phyloP scores from a whole-genome alignment of 495 filamentous ascomycete genomes.

The Penicillium fimorum region DNA sequence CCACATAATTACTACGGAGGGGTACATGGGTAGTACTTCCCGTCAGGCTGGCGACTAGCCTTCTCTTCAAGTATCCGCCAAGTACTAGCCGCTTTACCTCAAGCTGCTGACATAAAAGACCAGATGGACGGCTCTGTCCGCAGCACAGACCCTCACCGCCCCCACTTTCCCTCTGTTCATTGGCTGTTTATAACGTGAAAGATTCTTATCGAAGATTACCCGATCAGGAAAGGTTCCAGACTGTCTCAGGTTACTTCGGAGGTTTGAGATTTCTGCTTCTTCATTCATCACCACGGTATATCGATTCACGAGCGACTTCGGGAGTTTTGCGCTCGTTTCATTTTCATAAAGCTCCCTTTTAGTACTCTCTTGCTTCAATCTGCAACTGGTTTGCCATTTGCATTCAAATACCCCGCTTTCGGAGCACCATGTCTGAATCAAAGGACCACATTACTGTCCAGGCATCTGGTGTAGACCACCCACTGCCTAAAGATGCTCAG shows the following conservation, averaged over 20 bases:
- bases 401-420: conserved; percentile 13
- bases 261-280: conserved; percentile 8
- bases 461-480: conserved; percentile 17
- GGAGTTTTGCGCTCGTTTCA: conserved; percentile 58
- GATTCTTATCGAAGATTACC: conserved; percentile 24
- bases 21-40: background rate
- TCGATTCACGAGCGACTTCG: conserved; percentile 53
- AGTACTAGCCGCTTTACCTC: background rate
- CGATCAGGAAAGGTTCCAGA: conserved; percentile 31
- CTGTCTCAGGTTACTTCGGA: background rate
- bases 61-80: background rate
- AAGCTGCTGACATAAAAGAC: conserved; percentile 2
- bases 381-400: conserved; percentile 10
- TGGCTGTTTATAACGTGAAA: conserved; percentile 15
- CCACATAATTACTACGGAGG: background rate
- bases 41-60: background rate
- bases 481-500: conserved; percentile 27
- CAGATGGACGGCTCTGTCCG: conserved; percentile 1
- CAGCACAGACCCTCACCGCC: conserved; percentile 15
- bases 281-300: conserved; percentile 1
- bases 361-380: conserved; percentile 3
- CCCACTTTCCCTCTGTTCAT: conserved; percentile 3
- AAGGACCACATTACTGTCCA: conserved; percentile 33
- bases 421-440: conserved; percentile 26
- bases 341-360: conserved; percentile 43